Conservation (phyloP, 805 yeast species). For the Metschnikowia picachoensis region DNA sequence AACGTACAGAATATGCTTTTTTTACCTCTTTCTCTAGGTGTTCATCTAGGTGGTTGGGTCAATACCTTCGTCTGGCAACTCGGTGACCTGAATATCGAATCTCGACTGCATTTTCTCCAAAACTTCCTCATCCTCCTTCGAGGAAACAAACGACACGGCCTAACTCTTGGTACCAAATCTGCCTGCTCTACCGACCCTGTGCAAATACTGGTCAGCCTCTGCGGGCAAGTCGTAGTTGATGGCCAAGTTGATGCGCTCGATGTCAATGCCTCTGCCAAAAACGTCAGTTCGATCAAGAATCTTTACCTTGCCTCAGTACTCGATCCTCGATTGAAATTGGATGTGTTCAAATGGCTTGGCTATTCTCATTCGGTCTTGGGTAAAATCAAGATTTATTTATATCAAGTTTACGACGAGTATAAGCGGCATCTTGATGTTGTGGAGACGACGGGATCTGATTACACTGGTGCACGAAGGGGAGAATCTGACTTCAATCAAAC, state of each 20-base stretch:
- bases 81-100: slow-evolving; percentile 92
- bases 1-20: background rate
- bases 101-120: slow-evolving; percentile 92
- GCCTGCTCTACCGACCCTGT: slow-evolving; percentile 99
- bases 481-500: too few relatives aligned
- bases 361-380: too few relatives aligned
- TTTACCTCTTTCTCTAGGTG: slow-evolving; percentile 46
- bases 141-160: slow-evolving; percentile 84
- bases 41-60: slow-evolving; percentile 98
- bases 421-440: too few relatives aligned
- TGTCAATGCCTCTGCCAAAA: slow-evolving; percentile 99
- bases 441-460: too few relatives aligned
- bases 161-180: slow-evolving; percentile 99
- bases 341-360: too few relatives aligned
- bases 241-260: slow-evolving; percentile 96
- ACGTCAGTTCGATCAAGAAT: too few relatives aligned
- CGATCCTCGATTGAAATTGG: too few relatives aligned
- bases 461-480: too few relatives aligned
- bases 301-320: too few relatives aligned
- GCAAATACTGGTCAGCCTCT: slow-evolving; percentile 97
- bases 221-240: slow-evolving; percentile 94
- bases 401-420: too few relatives aligned
- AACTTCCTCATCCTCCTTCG: slow-evolving; percentile 84
- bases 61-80: slow-evolving; percentile 96
- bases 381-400: too few relatives aligned